Evolutionary conservation across 495 filamentous ascomycete species (phyloP).

Genomic region (Penicillium maclennaniae): DNA sequence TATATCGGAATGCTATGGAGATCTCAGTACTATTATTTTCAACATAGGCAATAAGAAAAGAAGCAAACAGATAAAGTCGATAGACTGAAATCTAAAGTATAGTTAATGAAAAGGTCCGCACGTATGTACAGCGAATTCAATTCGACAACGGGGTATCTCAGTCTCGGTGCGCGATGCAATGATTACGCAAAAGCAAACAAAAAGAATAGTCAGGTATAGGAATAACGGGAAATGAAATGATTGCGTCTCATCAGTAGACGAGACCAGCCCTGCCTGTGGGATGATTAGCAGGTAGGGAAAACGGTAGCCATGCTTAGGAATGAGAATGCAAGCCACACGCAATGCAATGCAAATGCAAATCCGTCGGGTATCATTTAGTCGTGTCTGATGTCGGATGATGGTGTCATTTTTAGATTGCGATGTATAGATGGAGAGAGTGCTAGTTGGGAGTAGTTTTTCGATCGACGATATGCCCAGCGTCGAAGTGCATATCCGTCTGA

Average conservation of each 20-base stretch:
- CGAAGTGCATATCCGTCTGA: constrained; percentile 1
- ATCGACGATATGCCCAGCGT: constrained; percentile 20
- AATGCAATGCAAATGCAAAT: constrained; percentile 15
- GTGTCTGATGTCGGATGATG: background rate
- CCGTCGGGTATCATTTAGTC: constrained; percentile 7
- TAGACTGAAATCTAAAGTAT: background rate
- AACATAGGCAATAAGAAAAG: background rate
- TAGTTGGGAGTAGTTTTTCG: constrained; percentile 9
- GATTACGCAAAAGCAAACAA: background rate
- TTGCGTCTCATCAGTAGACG: background rate
- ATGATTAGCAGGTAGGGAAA: background rate
- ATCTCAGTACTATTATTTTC: background rate
- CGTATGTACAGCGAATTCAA: constrained; percentile 2
- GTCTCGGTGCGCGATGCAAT: constrained; percentile 5
- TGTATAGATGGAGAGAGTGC: background rate
- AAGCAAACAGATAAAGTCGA: background rate
- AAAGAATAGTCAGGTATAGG: background rate
- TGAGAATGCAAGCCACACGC: constrained; percentile 7
- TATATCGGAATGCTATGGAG: background rate
- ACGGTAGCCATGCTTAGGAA: background rate
- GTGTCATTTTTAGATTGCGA: background rate
- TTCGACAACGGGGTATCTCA: constrained; percentile 14
- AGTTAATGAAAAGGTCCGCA: background rate
- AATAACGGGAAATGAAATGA: background rate
- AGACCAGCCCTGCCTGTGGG: background rate